These are phyloP conservation scores for Coemansia sp. DNA, from an alignment of 192 early-diverging fungal species.

Conservation along the genomic window DNA sequence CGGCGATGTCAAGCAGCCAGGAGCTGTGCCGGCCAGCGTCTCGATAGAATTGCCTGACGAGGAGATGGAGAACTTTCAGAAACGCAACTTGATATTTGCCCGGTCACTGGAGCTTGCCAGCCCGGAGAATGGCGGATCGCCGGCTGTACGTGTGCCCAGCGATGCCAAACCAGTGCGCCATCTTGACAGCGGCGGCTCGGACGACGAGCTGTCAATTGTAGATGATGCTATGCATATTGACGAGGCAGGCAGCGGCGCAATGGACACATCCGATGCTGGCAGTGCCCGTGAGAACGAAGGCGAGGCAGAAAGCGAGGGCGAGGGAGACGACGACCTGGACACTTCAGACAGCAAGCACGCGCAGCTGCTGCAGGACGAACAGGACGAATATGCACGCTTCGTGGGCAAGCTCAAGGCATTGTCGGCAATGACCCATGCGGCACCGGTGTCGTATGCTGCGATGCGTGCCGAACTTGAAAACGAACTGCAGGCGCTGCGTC, in stretches of 20 bases:
- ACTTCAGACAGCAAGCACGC: constrained; percentile 8
- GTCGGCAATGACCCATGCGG: neutral
- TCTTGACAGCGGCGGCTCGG: neutral
- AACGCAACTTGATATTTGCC: constrained; percentile 16
- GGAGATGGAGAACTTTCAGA: neutral
- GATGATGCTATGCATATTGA: neutral
- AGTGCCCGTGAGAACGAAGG: constrained; percentile 17
- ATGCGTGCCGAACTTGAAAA: constrained; percentile 32
- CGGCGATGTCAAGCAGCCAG: neutral
- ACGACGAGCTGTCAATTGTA: neutral
- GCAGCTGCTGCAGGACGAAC: constrained; percentile 48
- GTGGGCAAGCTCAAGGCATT: constrained; percentile 25
- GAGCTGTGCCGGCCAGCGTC: too few relatives aligned
- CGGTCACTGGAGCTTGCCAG: constrained; percentile 11
- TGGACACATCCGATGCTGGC: neutral
- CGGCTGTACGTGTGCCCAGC: neutral
- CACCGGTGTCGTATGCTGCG: neutral
- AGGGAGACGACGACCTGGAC: constrained; percentile 47
- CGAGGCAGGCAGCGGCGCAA: neutral
- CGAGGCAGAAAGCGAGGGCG: constrained; percentile 23
- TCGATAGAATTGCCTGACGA: neutral
- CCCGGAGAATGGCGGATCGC: neutral
- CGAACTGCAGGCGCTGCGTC: constrained; percentile 26
- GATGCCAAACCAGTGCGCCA: neutral
- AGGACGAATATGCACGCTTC: constrained; percentile 65